These are phyloP conservation scores for Micromonas commoda DNA, from an alignment of 139 green algal species.

Conservation along the genomic window DNA sequence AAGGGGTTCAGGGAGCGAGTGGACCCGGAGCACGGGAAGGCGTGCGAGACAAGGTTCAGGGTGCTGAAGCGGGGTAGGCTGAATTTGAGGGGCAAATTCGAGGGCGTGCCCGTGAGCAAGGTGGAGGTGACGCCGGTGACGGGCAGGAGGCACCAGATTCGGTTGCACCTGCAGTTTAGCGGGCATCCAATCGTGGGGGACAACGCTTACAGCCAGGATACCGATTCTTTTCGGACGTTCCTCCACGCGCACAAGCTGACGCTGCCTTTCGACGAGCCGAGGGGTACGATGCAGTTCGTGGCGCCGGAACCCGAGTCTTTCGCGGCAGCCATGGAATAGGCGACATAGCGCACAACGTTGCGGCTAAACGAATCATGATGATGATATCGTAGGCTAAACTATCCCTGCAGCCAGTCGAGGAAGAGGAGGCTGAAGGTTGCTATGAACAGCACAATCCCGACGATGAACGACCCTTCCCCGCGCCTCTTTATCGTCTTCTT, in stretches of 20 bases:
- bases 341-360: neutral
- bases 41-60: conserved; percentile 13
- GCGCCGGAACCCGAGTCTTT: neutral
- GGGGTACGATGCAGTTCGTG: neutral
- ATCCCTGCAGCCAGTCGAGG: conserved; percentile 35
- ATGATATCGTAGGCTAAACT: neutral
- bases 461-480: conserved; percentile 17
- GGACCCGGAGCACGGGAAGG: conserved; percentile 7
- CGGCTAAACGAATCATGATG: neutral
- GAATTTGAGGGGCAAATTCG: neutral
- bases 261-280: neutral
- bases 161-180: conserved; percentile 27
- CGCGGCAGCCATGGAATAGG: neutral
- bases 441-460: conserved; percentile 38
- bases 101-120: conserved; percentile 1
- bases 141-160: conserved; percentile 35
- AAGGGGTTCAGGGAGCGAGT: conserved; percentile 21
- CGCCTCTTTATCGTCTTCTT: conserved; percentile 30
- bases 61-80: conserved; percentile 7
- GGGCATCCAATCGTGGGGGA: conserved; percentile 34
- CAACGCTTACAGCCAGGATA: conserved; percentile 8
- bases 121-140: conserved; percentile 7
- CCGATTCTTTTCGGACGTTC: conserved; percentile 15
- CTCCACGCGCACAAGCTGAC: conserved; percentile 12
- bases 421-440: conserved; percentile 38